phyloP scores from a whole-genome alignment of 2,329 filamentous ascomycete genomes.

The Fusarium keratoplasticum region DNA sequence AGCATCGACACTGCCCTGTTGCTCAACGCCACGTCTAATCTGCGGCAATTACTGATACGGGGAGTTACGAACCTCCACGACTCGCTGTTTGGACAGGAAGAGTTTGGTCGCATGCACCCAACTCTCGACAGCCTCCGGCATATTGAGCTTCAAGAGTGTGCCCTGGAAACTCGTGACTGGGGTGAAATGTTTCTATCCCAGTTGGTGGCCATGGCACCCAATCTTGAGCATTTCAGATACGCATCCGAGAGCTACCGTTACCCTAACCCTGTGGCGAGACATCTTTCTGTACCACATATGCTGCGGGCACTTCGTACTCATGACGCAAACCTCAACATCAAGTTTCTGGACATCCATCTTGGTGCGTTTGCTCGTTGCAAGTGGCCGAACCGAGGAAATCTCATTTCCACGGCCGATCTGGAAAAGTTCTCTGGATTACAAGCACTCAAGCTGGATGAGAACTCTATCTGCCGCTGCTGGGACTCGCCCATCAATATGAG shows the following conservation, averaged over 20 bases:
- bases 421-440: not conserved
- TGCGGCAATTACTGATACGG: not conserved
- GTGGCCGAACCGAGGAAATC: conserved; percentile 2
- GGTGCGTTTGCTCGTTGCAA: conserved; percentile 1
- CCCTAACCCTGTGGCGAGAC: not conserved
- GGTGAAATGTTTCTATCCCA: conserved; percentile 3
- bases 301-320: not conserved
- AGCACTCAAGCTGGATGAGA: conserved; percentile 1
- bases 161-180: not conserved
- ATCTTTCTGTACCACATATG: conserved; percentile 3
- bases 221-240: conserved; percentile 3
- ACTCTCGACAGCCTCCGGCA: not conserved
- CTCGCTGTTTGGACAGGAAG: not conserved
- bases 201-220: not conserved
- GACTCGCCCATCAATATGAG: not conserved
- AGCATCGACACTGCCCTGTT: not conserved
- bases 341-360: not conserved
- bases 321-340: not conserved
- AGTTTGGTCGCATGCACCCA: not conserved
- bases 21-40: not conserved
- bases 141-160: conserved; percentile 1
- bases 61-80: conserved; percentile 1
- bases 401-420: not conserved
- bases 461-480: not conserved
- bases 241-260: not conserved